Evolutionary conservation across 768 basidiomycete species (phyloP).

Genomic region (Lentinula edodes): DNA sequence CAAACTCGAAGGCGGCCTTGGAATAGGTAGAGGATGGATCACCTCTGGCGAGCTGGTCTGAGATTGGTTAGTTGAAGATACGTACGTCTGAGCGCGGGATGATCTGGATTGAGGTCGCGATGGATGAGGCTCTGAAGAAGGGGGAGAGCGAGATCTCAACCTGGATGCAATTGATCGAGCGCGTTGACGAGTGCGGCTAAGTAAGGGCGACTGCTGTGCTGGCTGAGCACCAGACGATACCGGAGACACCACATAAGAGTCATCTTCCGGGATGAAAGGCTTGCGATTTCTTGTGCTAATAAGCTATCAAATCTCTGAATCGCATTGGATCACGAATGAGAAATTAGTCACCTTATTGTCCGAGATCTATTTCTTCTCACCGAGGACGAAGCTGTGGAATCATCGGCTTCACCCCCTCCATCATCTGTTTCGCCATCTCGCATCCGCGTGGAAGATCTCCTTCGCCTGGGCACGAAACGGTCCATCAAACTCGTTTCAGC

Average conservation of each 20-base stretch:
- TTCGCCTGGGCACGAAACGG: neutral
- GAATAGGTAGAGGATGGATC: neutral
- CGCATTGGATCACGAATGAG: neutral
- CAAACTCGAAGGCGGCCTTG: neutral
- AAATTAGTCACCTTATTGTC: neutral
- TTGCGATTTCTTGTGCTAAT: neutral
- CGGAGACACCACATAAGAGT: neutral
- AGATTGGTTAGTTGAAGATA: neutral
- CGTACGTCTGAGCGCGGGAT: neutral
- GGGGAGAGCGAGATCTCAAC: neutral
- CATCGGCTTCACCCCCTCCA: neutral
- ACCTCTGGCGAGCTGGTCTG: constrained; percentile 1
- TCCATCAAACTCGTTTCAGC: neutral
- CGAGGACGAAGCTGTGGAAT: neutral
- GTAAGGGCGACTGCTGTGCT: neutral
- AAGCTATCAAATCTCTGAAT: neutral
- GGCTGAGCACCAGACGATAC: neutral
- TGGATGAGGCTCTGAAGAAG: neutral
- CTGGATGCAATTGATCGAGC: neutral
- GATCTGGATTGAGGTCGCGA: neutral
- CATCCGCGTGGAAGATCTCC: neutral
- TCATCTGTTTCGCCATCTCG: neutral
- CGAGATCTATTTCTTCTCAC: neutral
- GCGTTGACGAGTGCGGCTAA: neutral
- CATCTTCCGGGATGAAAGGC: neutral